Evolutionary conservation across 1,284 basidiomycete genomes (phyloP).

Genomic region (Pyrrhoderma noxium): DNA sequence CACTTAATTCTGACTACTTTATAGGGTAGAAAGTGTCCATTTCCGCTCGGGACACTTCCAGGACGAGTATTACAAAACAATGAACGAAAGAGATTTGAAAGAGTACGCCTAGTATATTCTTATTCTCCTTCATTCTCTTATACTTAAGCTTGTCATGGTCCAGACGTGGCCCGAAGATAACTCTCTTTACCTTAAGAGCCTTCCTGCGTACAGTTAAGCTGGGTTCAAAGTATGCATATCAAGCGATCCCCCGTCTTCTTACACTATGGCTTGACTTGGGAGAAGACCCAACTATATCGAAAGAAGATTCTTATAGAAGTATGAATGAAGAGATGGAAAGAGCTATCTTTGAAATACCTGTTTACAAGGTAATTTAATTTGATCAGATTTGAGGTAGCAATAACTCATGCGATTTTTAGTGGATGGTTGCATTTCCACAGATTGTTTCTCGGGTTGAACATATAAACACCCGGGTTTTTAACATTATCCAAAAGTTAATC

Average conservation of each 20-base stretch:
- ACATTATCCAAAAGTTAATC: conserved; percentile 66
- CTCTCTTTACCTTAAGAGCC: conserved; percentile 55
- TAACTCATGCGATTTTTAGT: conserved; percentile 42
- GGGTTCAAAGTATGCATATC: conserved; percentile 96
- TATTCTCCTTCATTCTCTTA: too few species aligned
- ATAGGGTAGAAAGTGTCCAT: conserved; percentile 79
- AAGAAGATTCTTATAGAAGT: neutral
- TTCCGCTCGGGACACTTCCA: conserved; percentile 87
- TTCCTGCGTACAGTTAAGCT: conserved; percentile 71
- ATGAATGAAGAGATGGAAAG: neutral
- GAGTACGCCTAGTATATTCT: too few species aligned
- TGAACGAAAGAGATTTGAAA: conserved; percentile 43
- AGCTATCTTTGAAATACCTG: conserved; percentile 55
- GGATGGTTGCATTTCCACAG: conserved; percentile 96
- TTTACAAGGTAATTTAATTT: conserved; percentile 56
- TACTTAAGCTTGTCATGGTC: neutral
- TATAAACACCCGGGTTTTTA: conserved; percentile 60
- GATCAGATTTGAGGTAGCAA: neutral
- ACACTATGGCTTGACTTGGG: conserved; percentile 95
- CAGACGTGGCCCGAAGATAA: conserved; percentile 53
- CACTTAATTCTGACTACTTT: conserved; percentile 11
- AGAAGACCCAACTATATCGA: conserved; percentile 41
- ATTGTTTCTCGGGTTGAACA: conserved; percentile 94
- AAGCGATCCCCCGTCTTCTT: conserved; percentile 88
- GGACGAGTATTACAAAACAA: conserved; percentile 61